Conservation (phyloP, 2,329 filamentous ascomycete genomes). For the Penicillium sp. region DNA sequence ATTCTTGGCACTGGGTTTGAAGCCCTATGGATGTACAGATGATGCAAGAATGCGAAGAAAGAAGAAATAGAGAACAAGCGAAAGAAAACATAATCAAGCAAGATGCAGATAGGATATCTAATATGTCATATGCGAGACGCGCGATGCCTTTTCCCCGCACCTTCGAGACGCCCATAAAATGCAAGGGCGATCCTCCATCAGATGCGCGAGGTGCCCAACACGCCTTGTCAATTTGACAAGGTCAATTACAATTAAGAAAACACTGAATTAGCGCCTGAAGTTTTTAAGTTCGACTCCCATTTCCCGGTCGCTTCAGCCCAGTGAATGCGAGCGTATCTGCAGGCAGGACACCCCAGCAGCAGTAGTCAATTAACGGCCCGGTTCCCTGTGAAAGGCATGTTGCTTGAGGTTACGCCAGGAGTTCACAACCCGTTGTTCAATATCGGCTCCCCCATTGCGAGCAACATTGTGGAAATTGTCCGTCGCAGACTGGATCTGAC, state of each 20-base stretch:
- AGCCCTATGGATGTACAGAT: constrained; percentile 6
- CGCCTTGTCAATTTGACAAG: constrained; percentile 12
- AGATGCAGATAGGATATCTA: constrained; percentile 4
- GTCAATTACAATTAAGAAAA: constrained; percentile 29
- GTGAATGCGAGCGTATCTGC: background rate
- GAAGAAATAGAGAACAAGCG: constrained; percentile 7
- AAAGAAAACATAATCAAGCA: background rate
- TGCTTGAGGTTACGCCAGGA: constrained; percentile 42
- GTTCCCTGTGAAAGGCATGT: constrained; percentile 36
- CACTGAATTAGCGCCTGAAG: constrained; percentile 5
- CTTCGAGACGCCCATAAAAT: constrained; percentile 24
- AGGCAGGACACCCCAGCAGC: background rate
- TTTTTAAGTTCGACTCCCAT: background rate
- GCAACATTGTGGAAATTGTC: constrained; percentile 39
- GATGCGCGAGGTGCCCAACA: constrained; percentile 1
- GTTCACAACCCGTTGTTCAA: constrained; percentile 40
- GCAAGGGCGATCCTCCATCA: constrained; percentile 12
- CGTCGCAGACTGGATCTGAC: constrained; percentile 37
- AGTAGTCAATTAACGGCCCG: background rate
- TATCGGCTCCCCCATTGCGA: constrained; percentile 33
- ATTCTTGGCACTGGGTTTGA: constrained; percentile 6
- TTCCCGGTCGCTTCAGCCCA: background rate
- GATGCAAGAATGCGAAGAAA: constrained; percentile 1
- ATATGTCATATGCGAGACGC: constrained; percentile 3
- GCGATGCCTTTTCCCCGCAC: background rate